phyloP scores from a whole-genome alignment of 768 basidiomycete genomes.

The Pisolithus microcarpus region DNA sequence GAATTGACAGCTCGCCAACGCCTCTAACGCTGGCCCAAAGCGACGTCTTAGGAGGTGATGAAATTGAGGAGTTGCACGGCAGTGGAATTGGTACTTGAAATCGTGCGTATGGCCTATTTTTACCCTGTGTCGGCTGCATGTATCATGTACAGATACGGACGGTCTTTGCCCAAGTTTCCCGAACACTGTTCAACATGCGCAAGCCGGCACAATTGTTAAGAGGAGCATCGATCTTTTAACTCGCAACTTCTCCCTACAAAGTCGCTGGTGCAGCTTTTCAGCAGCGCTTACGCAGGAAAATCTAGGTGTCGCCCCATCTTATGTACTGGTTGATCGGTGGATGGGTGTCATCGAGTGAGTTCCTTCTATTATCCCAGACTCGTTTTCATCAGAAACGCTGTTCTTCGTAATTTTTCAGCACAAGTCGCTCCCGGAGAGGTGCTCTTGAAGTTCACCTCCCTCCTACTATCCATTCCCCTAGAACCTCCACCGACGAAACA shows the following conservation, averaged over 20 bases:
- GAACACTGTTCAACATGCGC: slow-evolving; percentile 13
- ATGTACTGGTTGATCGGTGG: slow-evolving; percentile 57
- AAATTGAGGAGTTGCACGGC: slow-evolving; percentile 24
- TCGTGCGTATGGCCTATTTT: slow-evolving; percentile 30
- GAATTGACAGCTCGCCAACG: slow-evolving; percentile 38
- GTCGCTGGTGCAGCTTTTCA: slow-evolving; percentile 41
- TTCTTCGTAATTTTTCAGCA: slow-evolving; percentile 23
- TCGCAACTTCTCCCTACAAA: slow-evolving; percentile 8
- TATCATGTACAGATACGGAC: slow-evolving; percentile 14
- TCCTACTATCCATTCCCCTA: slow-evolving; percentile 28
- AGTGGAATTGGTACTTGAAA: slow-evolving; percentile 43
- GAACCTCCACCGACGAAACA: slow-evolving; percentile 6
- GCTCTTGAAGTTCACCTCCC: slow-evolving; percentile 33
- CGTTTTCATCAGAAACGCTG: background rate
- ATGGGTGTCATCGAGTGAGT: slow-evolving; percentile 54
- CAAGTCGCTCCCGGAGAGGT: slow-evolving; percentile 35
- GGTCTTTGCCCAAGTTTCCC: slow-evolving; percentile 25
- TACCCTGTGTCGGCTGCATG: background rate
- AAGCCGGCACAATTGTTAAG: slow-evolving; percentile 17
- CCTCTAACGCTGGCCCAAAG: slow-evolving; percentile 27
- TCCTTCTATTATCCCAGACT: background rate
- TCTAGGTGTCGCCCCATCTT: slow-evolving; percentile 39
- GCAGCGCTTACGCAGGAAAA: slow-evolving; percentile 25
- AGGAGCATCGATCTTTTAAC: slow-evolving; percentile 20
- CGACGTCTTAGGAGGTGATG: slow-evolving; percentile 14